These are phyloP conservation scores for Ogataea methylovora DNA, from an alignment of 805 yeast genomes.

Conservation along the genomic window DNA sequence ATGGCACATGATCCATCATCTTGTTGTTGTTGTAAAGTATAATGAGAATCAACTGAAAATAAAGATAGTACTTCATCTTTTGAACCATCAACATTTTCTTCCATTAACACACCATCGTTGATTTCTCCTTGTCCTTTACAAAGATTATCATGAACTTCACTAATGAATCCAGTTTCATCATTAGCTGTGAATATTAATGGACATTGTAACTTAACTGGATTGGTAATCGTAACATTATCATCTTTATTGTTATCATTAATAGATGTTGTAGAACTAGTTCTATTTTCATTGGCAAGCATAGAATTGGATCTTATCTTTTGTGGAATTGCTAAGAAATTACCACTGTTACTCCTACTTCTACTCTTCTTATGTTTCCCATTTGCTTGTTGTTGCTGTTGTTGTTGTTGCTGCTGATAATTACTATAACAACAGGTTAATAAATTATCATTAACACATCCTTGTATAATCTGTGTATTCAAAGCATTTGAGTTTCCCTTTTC, in stretches of 20 bases:
- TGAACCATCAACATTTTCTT: constrained; percentile 7
- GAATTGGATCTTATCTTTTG: constrained; percentile 7
- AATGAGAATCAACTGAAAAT: constrained; percentile 18
- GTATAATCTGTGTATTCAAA: constrained; percentile 54
- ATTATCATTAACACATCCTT: constrained; percentile 51
- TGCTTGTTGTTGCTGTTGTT: background rate
- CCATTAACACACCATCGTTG: constrained; percentile 9
- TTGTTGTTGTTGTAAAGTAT: constrained; percentile 8
- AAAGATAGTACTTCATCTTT: constrained; percentile 17
- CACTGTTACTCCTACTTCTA: constrained; percentile 15
- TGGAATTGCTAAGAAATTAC: constrained; percentile 4
- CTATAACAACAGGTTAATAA: constrained; percentile 50
- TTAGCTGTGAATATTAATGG: constrained; percentile 25
- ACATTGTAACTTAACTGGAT: constrained; percentile 29
- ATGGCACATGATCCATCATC: constrained; percentile 6
- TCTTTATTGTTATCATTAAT: background rate
- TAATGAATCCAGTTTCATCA: constrained; percentile 21
- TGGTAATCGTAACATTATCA: constrained; percentile 25
- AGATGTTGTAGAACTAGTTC: background rate
- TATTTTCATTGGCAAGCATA: background rate
- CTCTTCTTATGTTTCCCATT: no score
- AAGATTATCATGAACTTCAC: constrained; percentile 18
- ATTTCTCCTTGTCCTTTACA: constrained; percentile 16
- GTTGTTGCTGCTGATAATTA: constrained; percentile 3
- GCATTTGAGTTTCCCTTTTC: constrained; percentile 26